Evolutionary conservation across 768 basidiomycete genomes (phyloP).

Genomic region (Podaxis pistillaris): DNA sequence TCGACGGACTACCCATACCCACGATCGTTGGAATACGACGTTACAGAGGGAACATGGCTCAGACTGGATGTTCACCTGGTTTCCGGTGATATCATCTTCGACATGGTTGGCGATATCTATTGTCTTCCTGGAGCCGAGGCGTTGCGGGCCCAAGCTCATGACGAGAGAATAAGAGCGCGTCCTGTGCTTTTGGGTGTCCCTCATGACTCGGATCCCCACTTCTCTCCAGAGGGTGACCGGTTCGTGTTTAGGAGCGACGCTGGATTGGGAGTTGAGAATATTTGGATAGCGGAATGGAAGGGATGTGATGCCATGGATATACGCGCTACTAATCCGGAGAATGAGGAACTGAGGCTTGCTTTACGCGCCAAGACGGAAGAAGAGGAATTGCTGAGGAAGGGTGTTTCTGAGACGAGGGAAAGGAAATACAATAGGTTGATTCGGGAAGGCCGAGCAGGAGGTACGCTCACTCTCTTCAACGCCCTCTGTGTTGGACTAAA

Average conservation of each 20-base stretch:
- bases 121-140: constrained; percentile 52
- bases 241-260: constrained; percentile 75
- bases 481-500: background rate
- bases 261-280: constrained; percentile 69
- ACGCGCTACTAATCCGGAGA: constrained; percentile 27
- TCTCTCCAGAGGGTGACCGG: constrained; percentile 63
- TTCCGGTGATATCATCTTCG: constrained; percentile 70
- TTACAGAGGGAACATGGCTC: constrained; percentile 74
- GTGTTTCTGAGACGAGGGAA: constrained; percentile 48
- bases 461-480: constrained; percentile 28
- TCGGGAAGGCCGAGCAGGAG: constrained; percentile 53
- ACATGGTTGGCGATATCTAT: constrained; percentile 74
- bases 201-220: constrained; percentile 69
- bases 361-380: constrained; percentile 38
- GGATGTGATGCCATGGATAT: constrained; percentile 65
- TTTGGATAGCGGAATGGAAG: constrained; percentile 67
- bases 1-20: constrained; percentile 74
- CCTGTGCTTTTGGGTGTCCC: constrained; percentile 66
- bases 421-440: constrained; percentile 48
- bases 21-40: constrained; percentile 64
- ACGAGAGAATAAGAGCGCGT: constrained; percentile 39
- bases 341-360: constrained; percentile 33
- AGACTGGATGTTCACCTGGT: constrained; percentile 71
- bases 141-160: constrained; percentile 14
- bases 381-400: constrained; percentile 44